phyloP scores from a whole-genome alignment of 345 rosid species.

The Erodium maritimum region DNA sequence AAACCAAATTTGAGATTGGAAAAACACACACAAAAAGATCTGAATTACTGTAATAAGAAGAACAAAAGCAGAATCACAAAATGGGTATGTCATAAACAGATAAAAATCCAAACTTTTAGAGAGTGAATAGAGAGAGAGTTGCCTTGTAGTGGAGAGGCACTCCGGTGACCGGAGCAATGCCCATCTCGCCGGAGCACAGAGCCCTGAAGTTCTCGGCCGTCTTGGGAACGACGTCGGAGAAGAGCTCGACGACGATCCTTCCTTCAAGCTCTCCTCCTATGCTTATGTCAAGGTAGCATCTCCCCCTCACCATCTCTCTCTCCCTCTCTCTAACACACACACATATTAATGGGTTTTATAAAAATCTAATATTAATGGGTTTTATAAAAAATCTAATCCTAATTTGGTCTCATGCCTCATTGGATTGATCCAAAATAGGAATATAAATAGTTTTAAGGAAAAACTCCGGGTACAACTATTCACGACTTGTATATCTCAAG shows the following conservation, averaged over 20 bases:
- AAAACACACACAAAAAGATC: too few relatives aligned
- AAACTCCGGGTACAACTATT: too few relatives aligned
- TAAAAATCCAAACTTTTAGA: background rate
- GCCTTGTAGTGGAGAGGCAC: constrained; percentile 90
- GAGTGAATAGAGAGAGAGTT: constrained; percentile 1
- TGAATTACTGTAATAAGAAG: too few relatives aligned
- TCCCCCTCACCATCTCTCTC: constrained; percentile 41
- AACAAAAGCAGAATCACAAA: background rate
- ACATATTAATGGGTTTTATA: background rate
- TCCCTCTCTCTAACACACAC: background rate
- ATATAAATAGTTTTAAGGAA: too few relatives aligned
- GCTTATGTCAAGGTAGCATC: constrained; percentile 76
- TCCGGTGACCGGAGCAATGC: constrained; percentile 64
- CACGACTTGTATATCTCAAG: too few relatives aligned
- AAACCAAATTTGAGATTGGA: background rate
- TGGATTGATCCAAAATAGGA: too few relatives aligned
- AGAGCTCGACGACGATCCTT: constrained; percentile 75
- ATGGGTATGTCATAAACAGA: background rate
- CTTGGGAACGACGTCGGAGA: constrained; percentile 68
- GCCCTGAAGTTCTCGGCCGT: constrained; percentile 92
- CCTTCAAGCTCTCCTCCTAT: constrained; percentile 93
- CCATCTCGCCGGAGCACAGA: constrained; percentile 90
- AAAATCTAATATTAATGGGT: background rate
- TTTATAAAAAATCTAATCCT: too few relatives aligned
- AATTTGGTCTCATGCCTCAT: too few relatives aligned